Evolutionary conservation across 2,329 filamentous ascomycete genomes (phyloP).

Genomic region (Colletotrichum costaricense): DNA sequence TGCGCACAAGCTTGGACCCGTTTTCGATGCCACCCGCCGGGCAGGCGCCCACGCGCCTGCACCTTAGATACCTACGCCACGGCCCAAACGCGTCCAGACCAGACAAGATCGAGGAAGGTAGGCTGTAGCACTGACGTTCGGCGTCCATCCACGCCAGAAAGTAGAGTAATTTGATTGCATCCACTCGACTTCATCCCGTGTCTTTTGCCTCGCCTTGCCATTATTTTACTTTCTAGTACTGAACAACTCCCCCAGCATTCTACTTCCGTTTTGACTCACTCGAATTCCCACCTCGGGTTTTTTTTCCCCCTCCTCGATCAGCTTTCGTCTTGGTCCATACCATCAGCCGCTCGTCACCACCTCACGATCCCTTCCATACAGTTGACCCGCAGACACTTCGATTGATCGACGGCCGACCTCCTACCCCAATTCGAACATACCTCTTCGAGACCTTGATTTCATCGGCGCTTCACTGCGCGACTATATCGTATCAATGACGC

Average conservation of each 20-base stretch:
- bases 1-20: background rate
- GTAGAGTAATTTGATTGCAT: background rate
- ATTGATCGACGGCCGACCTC: background rate
- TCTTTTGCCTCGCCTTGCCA: background rate
- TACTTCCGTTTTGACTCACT: background rate
- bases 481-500: slow-evolving; percentile 18
- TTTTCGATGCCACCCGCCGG: background rate
- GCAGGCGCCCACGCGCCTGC: background rate
- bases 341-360: background rate
- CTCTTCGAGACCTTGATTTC: background rate
- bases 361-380: background rate
- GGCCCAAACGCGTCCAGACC: slow-evolving; percentile 9
- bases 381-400: background rate
- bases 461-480: background rate
- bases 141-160: background rate
- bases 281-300: background rate
- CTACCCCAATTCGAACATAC: background rate
- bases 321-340: background rate
- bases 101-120: background rate
- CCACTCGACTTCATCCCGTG: background rate
- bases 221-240: background rate
- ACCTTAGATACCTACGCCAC: background rate
- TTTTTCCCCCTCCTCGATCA: background rate
- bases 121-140: background rate
- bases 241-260: background rate